phyloP scores from a whole-genome alignment of 1,284 basidiomycete genomes.

The Ustilago cynodontis region DNA sequence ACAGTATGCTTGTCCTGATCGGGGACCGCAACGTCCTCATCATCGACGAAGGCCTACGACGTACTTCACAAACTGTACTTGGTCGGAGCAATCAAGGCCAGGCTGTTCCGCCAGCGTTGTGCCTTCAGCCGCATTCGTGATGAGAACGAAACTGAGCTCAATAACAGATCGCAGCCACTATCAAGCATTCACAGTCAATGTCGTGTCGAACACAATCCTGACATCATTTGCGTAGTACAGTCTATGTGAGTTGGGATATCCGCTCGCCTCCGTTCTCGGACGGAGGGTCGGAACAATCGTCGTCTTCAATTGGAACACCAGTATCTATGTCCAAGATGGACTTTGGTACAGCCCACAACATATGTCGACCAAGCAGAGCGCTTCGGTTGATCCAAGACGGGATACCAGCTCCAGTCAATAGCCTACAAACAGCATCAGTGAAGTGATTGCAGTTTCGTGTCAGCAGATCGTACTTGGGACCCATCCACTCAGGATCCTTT shows the following conservation, averaged over 20 bases:
- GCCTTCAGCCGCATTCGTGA: too few relatives aligned
- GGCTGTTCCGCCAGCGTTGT: too few relatives aligned
- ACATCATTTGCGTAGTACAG: too few relatives aligned
- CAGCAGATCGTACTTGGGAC: slow-evolving; percentile 33
- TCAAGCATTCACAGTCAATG: too few relatives aligned
- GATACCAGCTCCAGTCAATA: slow-evolving; percentile 53
- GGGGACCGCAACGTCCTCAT: too few relatives aligned
- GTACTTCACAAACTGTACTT: too few relatives aligned
- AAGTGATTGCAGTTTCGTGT: slow-evolving; percentile 65
- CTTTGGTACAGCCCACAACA: slow-evolving; percentile 17
- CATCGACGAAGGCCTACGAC: too few relatives aligned
- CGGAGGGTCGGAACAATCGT: background rate
- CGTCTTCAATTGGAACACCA: slow-evolving; percentile 10
- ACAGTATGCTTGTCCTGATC: background rate
- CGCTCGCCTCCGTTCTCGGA: background rate
- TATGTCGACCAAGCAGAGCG: slow-evolving; percentile 12
- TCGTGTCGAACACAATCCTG: background rate
- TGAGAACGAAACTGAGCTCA: too few relatives aligned
- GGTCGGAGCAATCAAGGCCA: too few relatives aligned
- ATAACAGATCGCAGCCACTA: too few relatives aligned
- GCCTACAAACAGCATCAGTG: slow-evolving; percentile 56
- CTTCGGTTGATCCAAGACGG: slow-evolving; percentile 62
- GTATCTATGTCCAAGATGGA: slow-evolving; percentile 23
- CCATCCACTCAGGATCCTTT: slow-evolving; percentile 23
- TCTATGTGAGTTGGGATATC: background rate